Evolutionary conservation across 2,329 filamentous ascomycete genomes (phyloP), one percentile per base, ranked within the genome.

Genomic region (Phoma herbarum): DNA sequence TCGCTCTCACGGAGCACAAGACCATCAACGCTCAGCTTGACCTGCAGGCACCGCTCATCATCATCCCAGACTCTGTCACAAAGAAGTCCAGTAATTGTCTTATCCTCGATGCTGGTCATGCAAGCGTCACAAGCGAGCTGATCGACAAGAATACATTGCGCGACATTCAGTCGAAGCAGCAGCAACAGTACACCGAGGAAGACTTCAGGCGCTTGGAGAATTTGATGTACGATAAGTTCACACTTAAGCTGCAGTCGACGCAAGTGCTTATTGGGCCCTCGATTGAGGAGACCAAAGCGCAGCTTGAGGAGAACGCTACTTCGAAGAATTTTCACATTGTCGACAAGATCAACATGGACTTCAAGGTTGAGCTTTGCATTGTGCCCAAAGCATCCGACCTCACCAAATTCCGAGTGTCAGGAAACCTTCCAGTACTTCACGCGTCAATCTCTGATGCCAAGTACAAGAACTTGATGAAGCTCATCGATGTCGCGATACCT

Each of bases 181-280:
- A 88, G 53, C 90, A 93, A 56, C 83, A 90, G 25, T 97, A 96
- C 72, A 95, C 89, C 7, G 92, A 96, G 14, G 89, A 94, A 60
- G 96, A 99, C 72, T 92, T 92, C 75, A 89, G 90, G 75, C 87
- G 89, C 44, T 86, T 99, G 4, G 93, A 98, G 75, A 91, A 90
- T 16, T 83, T 97, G 68, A 96, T 99, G 90, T 99, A 99, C 73
- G 95, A 99, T 82, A 95, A 93, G 54, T 99, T 99, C 76, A 82
- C 92, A 41, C 86, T 99, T 67, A 96, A 96, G 72, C 83, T 99
- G 26, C 90, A 96, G 20, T 96, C 94, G 0, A 99, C 95, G 0
- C 95, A 99, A 77, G 88, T 99, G 18, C 84, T 99, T 43, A 97
- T 99, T 62, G 95, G 95, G 0, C 93, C 93, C 0, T 96, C 94